These are phyloP conservation scores for Talaromyces sp. DNA, from an alignment of 2,329 filamentous ascomycete species.

Conservation along the genomic window DNA sequence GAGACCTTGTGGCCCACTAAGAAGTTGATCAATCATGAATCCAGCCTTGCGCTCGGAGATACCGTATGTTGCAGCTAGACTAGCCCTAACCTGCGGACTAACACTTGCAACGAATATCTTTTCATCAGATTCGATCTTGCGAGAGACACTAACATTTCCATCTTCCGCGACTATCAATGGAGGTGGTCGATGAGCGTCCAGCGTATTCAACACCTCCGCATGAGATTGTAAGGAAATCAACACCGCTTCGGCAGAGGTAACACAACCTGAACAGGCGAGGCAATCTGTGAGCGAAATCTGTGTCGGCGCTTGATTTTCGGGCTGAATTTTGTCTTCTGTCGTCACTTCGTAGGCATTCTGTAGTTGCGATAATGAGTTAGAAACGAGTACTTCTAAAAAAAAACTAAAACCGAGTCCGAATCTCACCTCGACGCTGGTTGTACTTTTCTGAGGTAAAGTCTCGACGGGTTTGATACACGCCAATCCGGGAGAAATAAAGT, in stretches of 20 bases:
- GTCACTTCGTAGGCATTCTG: constrained; percentile 77
- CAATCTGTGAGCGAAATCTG: constrained; percentile 97
- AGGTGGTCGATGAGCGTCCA: constrained; percentile 61
- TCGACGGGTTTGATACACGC: constrained; percentile 98
- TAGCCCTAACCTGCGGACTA: constrained; percentile 85
- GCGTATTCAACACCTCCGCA: constrained; percentile 77
- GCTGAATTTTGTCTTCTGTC: constrained; percentile 73
- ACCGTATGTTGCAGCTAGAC: constrained; percentile 77
- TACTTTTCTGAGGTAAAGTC: constrained; percentile 68
- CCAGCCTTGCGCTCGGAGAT: constrained; percentile 71
- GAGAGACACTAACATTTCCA: constrained; percentile 46
- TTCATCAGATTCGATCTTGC: constrained; percentile 42
- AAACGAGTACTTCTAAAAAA: not conserved
- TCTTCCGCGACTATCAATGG: constrained; percentile 24
- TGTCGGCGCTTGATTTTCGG: constrained; percentile 64
- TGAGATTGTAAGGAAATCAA: constrained; percentile 93
- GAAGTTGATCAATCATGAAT: constrained; percentile 75
- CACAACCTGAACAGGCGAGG: constrained; percentile 93
- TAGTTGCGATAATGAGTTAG: not conserved
- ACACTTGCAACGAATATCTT: constrained; percentile 89
- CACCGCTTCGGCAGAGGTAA: constrained; percentile 96
- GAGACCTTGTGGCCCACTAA: constrained; percentile 68
- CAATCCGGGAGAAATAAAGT: constrained; percentile 96
- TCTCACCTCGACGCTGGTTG: constrained; percentile 47
- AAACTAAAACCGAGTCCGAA: no score